Percentiles rank a stretch among this genome's conserved stretches.
These are phyloP conservation scores for Pseudogymnoascus sp. DNA, from an alignment of 2,329 filamentous ascomycete species.

Conservation along the genomic window DNA sequence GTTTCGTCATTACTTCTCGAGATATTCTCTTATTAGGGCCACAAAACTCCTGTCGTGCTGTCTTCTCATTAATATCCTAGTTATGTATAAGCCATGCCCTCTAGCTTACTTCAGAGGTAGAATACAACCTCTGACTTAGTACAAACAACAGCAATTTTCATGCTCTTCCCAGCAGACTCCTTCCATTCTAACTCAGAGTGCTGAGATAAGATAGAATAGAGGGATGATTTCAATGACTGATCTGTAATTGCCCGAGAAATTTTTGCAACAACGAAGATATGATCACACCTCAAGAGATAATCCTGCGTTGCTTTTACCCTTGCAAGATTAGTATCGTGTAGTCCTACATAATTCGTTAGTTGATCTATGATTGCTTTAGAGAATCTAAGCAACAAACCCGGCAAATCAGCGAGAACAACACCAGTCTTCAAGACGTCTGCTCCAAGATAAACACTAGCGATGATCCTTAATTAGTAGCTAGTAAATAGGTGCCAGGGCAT, in stretches of 20 bases:
- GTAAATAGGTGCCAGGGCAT: not conserved
- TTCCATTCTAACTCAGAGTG: conserved; percentile 28
- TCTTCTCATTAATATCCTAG: conserved; percentile 27
- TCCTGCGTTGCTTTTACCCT: conserved; percentile 30
- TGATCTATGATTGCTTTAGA: conserved; percentile 6
- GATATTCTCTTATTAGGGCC: conserved; percentile 22
- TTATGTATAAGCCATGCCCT: not conserved
- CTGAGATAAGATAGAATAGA: conserved; percentile 25
- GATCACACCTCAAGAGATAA: conserved; percentile 31
- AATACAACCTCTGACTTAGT: conserved; percentile 28
- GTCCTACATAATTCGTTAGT: conserved; percentile 14
- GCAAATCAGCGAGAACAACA: conserved; percentile 31
- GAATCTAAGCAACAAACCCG: conserved; percentile 20
- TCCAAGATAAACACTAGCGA: conserved; percentile 26
- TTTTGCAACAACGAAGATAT: conserved; percentile 31
- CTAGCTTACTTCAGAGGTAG: not conserved
- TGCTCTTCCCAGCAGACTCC: conserved; percentile 16
- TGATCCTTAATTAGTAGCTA: conserved; percentile 11
- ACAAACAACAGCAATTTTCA: conserved; percentile 31
- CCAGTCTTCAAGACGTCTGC: conserved; percentile 29
- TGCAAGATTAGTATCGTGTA: conserved; percentile 32
- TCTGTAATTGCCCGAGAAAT: conserved; percentile 31
- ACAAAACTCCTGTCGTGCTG: conserved; percentile 25
- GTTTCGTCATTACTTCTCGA: conserved; percentile 14
- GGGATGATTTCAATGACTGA: conserved; percentile 29